Evolutionary conservation across 1,139 yeast species (phyloP).

Genomic region (Scheffersomyces illinoinensis): DNA sequence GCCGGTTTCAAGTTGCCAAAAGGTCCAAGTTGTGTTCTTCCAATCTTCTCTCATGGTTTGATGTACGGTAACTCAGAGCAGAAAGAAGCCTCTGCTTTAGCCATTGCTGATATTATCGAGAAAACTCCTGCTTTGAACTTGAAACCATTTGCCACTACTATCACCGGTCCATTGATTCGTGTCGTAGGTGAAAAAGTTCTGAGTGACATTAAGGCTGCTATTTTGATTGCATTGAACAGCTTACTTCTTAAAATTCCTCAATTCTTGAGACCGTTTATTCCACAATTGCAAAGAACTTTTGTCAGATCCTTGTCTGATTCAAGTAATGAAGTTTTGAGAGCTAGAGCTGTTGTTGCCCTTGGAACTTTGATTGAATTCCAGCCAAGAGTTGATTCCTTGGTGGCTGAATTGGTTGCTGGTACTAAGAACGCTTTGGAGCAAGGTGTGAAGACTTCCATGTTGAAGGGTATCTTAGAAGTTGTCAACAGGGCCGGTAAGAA

Average conservation of each 20-base stretch:
- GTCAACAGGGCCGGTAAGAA: constrained; percentile 77
- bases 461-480: constrained; percentile 83
- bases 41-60: constrained; percentile 90
- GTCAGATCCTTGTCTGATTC: constrained; percentile 87
- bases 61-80: constrained; percentile 90
- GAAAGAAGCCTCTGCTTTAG: constrained; percentile 84
- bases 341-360: constrained; percentile 87
- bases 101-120: constrained; percentile 83
- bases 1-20: constrained; percentile 78
- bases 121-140: constrained; percentile 81
- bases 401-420: constrained; percentile 78
- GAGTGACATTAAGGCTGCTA: constrained; percentile 89
- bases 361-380: constrained; percentile 87
- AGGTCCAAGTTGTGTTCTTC: constrained; percentile 87
- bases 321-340: constrained; percentile 66
- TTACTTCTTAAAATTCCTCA: constrained; percentile 84
- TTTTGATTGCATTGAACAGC: constrained; percentile 77
- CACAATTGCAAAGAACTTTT: constrained; percentile 96
- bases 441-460: constrained; percentile 83
- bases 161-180: constrained; percentile 97
- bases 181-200: constrained; percentile 95
- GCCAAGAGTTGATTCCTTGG: constrained; percentile 91
- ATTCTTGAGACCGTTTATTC: constrained; percentile 91
- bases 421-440: constrained; percentile 57
- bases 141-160: constrained; percentile 86